A percentile compares a stretch with the other conserved stretches of the same genome.
These are phyloP conservation scores for Aulographum hederae DNA, from an alignment of 2,329 filamentous ascomycete species.

Conservation along the genomic window DNA sequence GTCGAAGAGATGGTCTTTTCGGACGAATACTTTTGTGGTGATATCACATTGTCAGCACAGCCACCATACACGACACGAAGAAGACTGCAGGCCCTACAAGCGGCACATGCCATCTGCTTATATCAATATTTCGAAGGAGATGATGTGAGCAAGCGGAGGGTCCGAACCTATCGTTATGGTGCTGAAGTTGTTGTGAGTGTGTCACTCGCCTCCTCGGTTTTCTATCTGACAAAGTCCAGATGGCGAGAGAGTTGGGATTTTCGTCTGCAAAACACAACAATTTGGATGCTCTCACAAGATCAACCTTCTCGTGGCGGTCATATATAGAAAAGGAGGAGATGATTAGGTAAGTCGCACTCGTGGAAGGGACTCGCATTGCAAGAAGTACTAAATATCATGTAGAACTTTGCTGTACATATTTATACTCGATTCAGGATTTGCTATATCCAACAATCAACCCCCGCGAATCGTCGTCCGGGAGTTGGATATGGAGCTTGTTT, in stretches of 20 bases:
- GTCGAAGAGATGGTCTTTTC: background rate
- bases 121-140: background rate
- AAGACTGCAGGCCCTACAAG: background rate
- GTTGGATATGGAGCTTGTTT: background rate
- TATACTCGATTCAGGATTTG: background rate
- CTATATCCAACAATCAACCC: background rate
- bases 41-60: too few species aligned
- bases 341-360: too few species aligned
- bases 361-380: too few species aligned
- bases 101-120: background rate
- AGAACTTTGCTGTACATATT: background rate
- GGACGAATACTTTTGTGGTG: too few species aligned
- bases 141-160: background rate
- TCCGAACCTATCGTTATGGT: background rate
- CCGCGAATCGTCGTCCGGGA: background rate
- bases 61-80: background rate
- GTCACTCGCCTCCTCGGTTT: too few species aligned
- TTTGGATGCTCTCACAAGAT: too few species aligned
- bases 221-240: too few species aligned
- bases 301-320: too few species aligned
- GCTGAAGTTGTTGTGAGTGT: background rate
- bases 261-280: too few species aligned
- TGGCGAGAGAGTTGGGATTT: too few species aligned
- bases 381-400: too few species aligned
- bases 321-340: too few species aligned